Evolutionary conservation across 2,329 filamentous ascomycete genomes (phyloP).

Genomic region (Phyllosticta capitalensis): DNA sequence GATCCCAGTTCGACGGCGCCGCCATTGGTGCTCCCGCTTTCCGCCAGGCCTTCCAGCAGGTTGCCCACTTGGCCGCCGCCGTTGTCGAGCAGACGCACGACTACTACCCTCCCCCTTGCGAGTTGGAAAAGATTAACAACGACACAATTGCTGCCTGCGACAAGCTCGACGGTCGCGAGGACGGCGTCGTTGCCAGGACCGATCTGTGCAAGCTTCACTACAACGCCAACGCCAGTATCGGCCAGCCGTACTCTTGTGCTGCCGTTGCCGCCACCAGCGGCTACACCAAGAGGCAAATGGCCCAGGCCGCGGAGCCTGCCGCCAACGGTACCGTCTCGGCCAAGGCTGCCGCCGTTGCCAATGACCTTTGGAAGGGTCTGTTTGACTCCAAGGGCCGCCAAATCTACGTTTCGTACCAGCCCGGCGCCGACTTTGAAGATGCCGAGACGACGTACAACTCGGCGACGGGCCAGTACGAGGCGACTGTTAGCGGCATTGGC

Average conservation of each 20-base stretch:
- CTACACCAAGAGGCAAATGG: constrained; percentile 7
- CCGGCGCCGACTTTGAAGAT: constrained; percentile 23
- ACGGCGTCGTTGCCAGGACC: constrained; percentile 44
- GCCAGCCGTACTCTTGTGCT: constrained; percentile 36
- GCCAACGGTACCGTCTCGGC: constrained; percentile 25
- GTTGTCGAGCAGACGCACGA: constrained; percentile 31
- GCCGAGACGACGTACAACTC: constrained; percentile 28
- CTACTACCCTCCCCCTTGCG: constrained; percentile 37
- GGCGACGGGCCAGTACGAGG: constrained; percentile 21
- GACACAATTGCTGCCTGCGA: constrained; percentile 47
- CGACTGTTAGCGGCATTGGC: constrained; percentile 24
- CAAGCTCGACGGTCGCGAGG: constrained; percentile 43
- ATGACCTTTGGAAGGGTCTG: constrained; percentile 27
- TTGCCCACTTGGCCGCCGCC: constrained; percentile 32
- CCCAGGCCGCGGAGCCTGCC: constrained; percentile 14
- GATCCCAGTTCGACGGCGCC: constrained; percentile 39
- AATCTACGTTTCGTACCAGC: constrained; percentile 34
- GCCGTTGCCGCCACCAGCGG: constrained; percentile 18
- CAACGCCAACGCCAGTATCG: constrained; percentile 39
- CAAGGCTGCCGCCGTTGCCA: constrained; percentile 17
- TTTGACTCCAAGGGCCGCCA: constrained; percentile 31
- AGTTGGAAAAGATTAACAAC: constrained; percentile 44
- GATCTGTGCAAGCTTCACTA: constrained; percentile 40
- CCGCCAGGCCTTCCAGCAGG: constrained; percentile 37
- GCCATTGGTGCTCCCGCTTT: constrained; percentile 40